A percentile compares a stretch with the other conserved stretches of the same genome.
Conservation (phyloP, 495 filamentous ascomycete genomes). For the Xylaria bambusicola region DNA sequence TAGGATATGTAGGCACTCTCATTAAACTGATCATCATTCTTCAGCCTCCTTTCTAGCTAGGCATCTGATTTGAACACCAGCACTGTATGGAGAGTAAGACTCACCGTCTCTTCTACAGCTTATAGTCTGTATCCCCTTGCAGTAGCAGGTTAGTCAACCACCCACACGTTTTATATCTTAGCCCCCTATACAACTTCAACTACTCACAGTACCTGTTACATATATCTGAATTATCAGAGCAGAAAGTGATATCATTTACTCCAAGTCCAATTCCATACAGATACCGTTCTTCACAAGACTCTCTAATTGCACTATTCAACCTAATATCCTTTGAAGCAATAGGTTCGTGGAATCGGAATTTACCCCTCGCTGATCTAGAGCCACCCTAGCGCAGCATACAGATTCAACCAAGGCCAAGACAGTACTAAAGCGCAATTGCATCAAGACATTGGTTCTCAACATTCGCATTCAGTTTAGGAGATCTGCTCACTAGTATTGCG, state of each 20-base stretch:
- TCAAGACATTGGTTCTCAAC: conserved; percentile 5
- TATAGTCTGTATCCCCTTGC: background rate
- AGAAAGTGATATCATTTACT: no score
- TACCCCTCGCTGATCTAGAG: no score
- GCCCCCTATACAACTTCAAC: no score
- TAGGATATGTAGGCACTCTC: background rate
- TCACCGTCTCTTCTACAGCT: conserved; percentile 9
- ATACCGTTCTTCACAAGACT: no score
- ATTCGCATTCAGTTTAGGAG: background rate
- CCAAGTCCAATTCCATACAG: no score
- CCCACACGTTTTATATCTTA: no score
- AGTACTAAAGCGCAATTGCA: background rate
- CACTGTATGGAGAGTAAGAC: conserved; percentile 7
- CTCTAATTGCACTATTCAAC: no score
- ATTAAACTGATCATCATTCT: background rate
- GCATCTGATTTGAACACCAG: background rate
- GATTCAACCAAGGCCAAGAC: background rate
- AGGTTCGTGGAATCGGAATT: no score
- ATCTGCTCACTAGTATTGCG: background rate
- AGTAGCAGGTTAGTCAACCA: no score
- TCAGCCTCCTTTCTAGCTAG: background rate
- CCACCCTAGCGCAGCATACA: background rate
- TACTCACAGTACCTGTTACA: no score
- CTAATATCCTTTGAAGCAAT: no score
- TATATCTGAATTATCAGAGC: no score